Base-by-base conservation (phyloP, 768 basidiomycete genomes). In the Leccinum broughii region DNA sequence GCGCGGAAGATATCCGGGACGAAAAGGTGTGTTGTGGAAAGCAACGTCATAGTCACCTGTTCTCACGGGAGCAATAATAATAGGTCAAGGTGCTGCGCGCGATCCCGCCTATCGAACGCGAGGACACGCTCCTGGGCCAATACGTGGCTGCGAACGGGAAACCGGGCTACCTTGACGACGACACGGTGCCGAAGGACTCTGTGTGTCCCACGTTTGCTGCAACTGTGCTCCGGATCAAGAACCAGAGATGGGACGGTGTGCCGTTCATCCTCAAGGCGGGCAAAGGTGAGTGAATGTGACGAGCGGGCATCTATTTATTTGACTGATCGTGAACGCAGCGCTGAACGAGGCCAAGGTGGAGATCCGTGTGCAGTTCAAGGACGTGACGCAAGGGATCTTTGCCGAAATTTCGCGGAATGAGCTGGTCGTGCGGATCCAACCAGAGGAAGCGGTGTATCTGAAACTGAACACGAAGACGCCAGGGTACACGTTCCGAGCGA, bases 301-400 rank as follows among this genome's bases (percentile, higher is more conserved):
- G 35, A 53, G 34, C 30, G 58, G 60, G 57, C 55, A 59, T 55
- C 49, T 10, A 35, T 56, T 60, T 51, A 62, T 61, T 53, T 56
- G 56, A 65, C 63, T 49, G 28, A 51, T 48, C 28, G 34, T 58
- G 39, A 24, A 51, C 5, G 68, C 61, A 96, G 95, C 96, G 5
- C 78, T 99, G 61, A 97, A 98, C 78, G 97, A 99, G 77, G 92
- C 93, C 73, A 99, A 99, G 80, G 95, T 98, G 57, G 96, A 98
- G 77, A 89, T 98, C 68, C 92, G 96, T 54, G 89, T 98, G 60
- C 96, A 99, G 75, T 98, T 93, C 83, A 98, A 95, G 78, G 95
- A 98, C 74, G 95, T 96, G 56, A 95, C 95, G 1, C 85, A 88
- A 73, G 96, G 96, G 54, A 97, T 98, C 71, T 99, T 98, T 85